Percentiles rank a stretch among this genome's conserved stretches.
phyloP scores from a whole-genome alignment of 2,329 filamentous ascomycete genomes.

The Chaetomiaceae sp. region DNA sequence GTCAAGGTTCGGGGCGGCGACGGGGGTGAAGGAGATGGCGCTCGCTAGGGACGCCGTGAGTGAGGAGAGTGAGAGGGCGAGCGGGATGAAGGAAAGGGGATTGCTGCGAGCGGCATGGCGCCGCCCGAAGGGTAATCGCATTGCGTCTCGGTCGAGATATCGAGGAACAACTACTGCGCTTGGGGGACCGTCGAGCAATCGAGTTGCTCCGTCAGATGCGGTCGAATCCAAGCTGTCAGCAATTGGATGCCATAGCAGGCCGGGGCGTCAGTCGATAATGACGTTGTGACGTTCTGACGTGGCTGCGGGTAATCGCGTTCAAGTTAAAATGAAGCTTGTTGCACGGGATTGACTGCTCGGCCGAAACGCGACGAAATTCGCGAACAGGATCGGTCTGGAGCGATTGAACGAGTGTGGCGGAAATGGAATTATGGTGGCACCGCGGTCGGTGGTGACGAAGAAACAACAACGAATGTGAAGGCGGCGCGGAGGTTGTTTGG shows the following conservation, averaged over 20 bases:
- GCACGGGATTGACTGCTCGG: constrained; percentile 21
- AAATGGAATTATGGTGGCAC: background rate
- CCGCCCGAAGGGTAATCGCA: constrained; percentile 46
- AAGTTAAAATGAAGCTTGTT: constrained; percentile 20
- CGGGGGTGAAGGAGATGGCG: constrained; percentile 56
- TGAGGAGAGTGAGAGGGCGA: constrained; percentile 38
- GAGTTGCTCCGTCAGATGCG: constrained; percentile 20
- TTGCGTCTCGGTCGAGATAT: constrained; percentile 31
- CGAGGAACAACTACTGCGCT: constrained; percentile 5
- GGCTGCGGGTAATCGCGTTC: constrained; percentile 12
- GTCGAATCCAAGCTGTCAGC: constrained; percentile 20
- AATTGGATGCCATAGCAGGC: constrained; percentile 22
- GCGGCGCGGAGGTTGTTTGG: background rate
- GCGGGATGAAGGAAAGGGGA: constrained; percentile 25
- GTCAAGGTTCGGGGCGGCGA: constrained; percentile 70
- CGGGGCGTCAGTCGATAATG: constrained; percentile 2
- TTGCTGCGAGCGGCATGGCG: constrained; percentile 40
- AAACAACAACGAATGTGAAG: constrained; percentile 6
- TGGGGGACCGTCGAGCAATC: constrained; percentile 17
- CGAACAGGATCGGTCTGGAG: background rate
- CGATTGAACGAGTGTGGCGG: constrained; percentile 14
- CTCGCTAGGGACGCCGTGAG: constrained; percentile 35
- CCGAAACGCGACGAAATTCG: constrained; percentile 2
- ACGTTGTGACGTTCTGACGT: constrained; percentile 5
- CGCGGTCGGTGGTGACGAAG: background rate